Evolutionary conservation across 805 yeast species (phyloP).

Genomic region (Nakazawaea sp.): DNA sequence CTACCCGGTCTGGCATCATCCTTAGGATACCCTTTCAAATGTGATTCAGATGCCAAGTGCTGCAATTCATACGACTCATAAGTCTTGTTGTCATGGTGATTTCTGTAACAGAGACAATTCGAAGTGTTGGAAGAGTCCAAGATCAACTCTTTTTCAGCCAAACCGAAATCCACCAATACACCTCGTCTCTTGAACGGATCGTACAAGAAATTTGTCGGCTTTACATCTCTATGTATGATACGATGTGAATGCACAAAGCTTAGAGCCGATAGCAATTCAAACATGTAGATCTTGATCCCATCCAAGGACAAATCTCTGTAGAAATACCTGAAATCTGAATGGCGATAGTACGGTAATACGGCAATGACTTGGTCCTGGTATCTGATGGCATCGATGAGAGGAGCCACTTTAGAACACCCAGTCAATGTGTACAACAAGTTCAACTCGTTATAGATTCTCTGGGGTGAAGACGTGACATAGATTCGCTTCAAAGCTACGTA

Average conservation of each 20-base stretch:
- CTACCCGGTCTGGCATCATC: conserved; percentile 84
- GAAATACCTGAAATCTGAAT: conserved; percentile 83
- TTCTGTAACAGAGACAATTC: conserved; percentile 49
- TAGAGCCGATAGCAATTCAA: conserved; percentile 71
- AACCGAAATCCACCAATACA: conserved; percentile 85
- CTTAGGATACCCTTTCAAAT: conserved; percentile 66
- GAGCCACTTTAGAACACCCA: conserved; percentile 74
- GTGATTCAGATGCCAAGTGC: conserved; percentile 30
- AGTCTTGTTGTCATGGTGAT: conserved; percentile 6
- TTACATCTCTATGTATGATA: conserved; percentile 89
- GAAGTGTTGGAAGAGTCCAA: conserved; percentile 21
- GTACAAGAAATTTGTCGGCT: conserved; percentile 67
- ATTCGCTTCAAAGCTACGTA: conserved; percentile 87
- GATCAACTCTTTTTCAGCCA: conserved; percentile 58
- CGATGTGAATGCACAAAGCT: conserved; percentile 70
- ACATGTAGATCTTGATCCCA: conserved; percentile 77
- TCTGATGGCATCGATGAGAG: conserved; percentile 81
- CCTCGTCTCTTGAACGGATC: conserved; percentile 65
- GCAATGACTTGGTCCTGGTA: conserved; percentile 90
- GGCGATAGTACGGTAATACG: conserved; percentile 84
- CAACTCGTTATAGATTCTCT: conserved; percentile 83
- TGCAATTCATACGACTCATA: conserved; percentile 27
- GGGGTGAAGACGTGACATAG: conserved; percentile 93
- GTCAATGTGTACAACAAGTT: conserved; percentile 63
- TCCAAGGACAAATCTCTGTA: conserved; percentile 71